Conservation (phyloP, 371 early-diverging fungal species). For the Basidiobolus meristosporus region DNA sequence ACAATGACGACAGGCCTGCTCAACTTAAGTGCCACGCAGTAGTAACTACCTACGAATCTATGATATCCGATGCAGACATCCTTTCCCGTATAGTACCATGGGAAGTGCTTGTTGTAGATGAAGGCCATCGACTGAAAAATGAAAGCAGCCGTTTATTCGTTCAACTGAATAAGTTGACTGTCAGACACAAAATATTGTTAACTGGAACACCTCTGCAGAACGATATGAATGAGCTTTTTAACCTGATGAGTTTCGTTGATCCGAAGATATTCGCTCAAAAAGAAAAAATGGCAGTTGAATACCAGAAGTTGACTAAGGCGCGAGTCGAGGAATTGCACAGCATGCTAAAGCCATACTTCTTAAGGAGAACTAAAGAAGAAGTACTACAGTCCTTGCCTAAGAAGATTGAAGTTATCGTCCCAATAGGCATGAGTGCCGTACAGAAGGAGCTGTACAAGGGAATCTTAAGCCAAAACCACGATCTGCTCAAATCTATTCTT, state of each 20-base stretch:
- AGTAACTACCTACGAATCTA: conserved; percentile 57
- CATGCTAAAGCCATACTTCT: conserved; percentile 20
- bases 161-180: conserved; percentile 34
- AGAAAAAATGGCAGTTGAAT: conserved; percentile 2
- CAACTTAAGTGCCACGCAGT: conserved; percentile 54
- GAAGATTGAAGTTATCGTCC: conserved; percentile 61
- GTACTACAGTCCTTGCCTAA: conserved; percentile 70
- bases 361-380: conserved; percentile 77
- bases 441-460: conserved; percentile 95
- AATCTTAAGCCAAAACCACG: conserved; percentile 90
- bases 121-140: conserved; percentile 92
- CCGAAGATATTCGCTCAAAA: no score
- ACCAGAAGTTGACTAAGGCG: conserved; percentile 1
- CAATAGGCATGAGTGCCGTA: conserved; percentile 87
- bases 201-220: conserved; percentile 92
- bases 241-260: conserved; percentile 77
- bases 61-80: conserved; percentile 20
- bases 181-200: conserved; percentile 57
- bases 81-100: conserved; percentile 29
- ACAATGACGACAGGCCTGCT: conserved; percentile 6
- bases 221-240: conserved; percentile 97
- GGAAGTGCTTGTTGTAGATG: conserved; percentile 81
- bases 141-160: conserved; percentile 21
- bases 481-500: conserved; percentile 76
- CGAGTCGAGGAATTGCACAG: conserved; percentile 4